phyloP scores from a whole-genome alignment of 2,329 filamentous ascomycete species.

The Ascocoryne sarcoides region DNA sequence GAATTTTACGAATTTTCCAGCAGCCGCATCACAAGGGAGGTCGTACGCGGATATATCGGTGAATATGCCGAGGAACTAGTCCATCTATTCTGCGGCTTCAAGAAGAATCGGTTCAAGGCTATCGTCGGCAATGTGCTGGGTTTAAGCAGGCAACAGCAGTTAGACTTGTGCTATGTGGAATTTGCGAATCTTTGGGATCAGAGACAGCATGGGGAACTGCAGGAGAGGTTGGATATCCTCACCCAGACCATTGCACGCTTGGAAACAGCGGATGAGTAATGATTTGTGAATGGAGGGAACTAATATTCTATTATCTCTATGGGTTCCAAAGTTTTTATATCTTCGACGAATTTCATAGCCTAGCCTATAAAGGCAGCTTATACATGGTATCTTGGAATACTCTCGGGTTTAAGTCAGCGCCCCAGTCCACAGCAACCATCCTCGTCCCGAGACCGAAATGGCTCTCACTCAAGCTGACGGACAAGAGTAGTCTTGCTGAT shows the following conservation, averaged over 20 bases:
- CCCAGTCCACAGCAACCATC: too few relatives aligned
- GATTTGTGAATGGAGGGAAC: too few relatives aligned
- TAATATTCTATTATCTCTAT: too few relatives aligned
- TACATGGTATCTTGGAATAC: too few relatives aligned
- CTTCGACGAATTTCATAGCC: too few relatives aligned
- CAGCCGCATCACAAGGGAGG: neutral
- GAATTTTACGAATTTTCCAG: neutral
- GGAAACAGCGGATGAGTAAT: too few relatives aligned
- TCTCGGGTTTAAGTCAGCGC: too few relatives aligned
- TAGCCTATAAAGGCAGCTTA: too few relatives aligned
- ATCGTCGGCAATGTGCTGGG: neutral
- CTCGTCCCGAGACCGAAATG: too few relatives aligned
- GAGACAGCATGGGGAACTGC: neutral
- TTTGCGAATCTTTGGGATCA: conserved; percentile 1
- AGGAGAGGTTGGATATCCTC: neutral
- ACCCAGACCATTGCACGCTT: neutral
- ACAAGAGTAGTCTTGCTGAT: too few relatives aligned
- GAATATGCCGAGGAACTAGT: conserved; percentile 1
- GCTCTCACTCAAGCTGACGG: too few relatives aligned
- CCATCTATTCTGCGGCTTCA: neutral
- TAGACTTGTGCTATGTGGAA: neutral
- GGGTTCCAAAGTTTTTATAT: too few relatives aligned
- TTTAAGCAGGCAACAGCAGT: neutral
- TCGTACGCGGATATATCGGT: neutral
- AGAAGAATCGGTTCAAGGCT: neutral